A percentile compares a stretch with the other conserved stretches of the same genome.
phyloP scores from a whole-genome alignment of 371 early-diverging fungal genomes.

The Vittaforma corneae region DNA sequence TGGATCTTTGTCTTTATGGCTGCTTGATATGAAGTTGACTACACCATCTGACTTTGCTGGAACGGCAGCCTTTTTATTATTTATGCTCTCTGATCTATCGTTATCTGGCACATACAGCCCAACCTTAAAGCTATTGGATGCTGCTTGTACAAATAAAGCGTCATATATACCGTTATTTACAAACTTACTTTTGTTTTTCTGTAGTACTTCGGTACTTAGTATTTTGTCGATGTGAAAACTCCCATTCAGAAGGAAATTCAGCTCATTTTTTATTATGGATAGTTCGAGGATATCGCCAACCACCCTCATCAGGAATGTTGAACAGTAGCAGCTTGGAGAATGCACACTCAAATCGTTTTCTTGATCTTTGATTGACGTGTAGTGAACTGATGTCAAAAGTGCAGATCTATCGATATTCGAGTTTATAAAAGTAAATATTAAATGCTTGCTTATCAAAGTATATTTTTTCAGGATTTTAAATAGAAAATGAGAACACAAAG shows the following conservation, averaged over 20 bases:
- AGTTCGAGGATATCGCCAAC: background rate
- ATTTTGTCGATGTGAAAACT: background rate
- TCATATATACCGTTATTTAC: background rate
- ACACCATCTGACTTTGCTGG: background rate
- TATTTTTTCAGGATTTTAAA: background rate
- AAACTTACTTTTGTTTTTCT: slow-evolving; percentile 10
- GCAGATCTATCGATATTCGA: background rate
- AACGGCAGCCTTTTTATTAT: background rate
- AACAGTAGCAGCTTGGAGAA: background rate
- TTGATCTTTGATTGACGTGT: background rate
- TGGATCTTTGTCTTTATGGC: background rate
- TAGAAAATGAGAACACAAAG: background rate
- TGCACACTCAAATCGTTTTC: background rate
- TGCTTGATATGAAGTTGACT: background rate
- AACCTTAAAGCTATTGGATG: no score
- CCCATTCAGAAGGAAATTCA: slow-evolving; percentile 3
- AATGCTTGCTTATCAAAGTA: background rate
- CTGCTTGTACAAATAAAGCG: no score
- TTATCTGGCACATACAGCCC: background rate
- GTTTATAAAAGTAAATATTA: background rate
- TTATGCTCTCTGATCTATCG: background rate
- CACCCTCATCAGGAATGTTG: slow-evolving; percentile 3
- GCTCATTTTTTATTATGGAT: slow-evolving; percentile 6
- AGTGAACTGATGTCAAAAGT: background rate
- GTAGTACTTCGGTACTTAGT: background rate